Base-by-base conservation (phyloP, 2,329 filamentous ascomycete genomes). In the Apiospora kogelbergensis region DNA sequence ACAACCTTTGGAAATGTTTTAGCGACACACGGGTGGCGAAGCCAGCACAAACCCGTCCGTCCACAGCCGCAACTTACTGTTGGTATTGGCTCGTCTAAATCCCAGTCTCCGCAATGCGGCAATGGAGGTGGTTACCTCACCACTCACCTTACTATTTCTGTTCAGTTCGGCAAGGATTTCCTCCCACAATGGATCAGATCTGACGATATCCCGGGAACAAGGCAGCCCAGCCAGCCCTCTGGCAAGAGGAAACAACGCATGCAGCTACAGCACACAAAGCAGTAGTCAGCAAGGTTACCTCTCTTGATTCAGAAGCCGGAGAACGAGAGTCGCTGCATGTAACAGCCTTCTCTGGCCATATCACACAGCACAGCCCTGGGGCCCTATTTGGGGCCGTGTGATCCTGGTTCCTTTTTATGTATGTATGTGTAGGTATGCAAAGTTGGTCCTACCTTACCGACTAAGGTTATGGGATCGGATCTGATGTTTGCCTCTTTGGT, bases 1-100 rank as follows among this genome's bases (percentile, higher is more conserved):
- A 42, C 53, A 60, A 60, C 53, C 30, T 60, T 30, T 37, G 17
- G 17, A 60, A 13, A 60, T 60, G 53, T 60, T 60, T 60, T 60
- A 60, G 53, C 37, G 53, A 60, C 48, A 60, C 48, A 37, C 53
- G 53, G 53, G 53, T 60, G 53, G 53, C 53, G 53, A 60, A 60
- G 53, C 53, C 53, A 60, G 37, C 53, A 45, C 40, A 42, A 60
- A 60, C 33, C 53, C 30, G 53, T 37, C 53, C 53, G 53, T 37
- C 37, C 53, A 60, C 53, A 37, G 53, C 53, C 53, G 53, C 53
- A 60, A 60, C 53, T 37, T 37, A n/a, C 30, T n/a, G 26, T 37
- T 37, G 30, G 30, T 37, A 60, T 60, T 60, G 53, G 53, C 53
- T 60, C 53, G 53, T 37, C 30, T 60, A 60, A 60, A 60, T 60